These are phyloP conservation scores for Cladophialophora exuberans DNA, from an alignment of 2,329 filamentous ascomycete species.

Conservation along the genomic window DNA sequence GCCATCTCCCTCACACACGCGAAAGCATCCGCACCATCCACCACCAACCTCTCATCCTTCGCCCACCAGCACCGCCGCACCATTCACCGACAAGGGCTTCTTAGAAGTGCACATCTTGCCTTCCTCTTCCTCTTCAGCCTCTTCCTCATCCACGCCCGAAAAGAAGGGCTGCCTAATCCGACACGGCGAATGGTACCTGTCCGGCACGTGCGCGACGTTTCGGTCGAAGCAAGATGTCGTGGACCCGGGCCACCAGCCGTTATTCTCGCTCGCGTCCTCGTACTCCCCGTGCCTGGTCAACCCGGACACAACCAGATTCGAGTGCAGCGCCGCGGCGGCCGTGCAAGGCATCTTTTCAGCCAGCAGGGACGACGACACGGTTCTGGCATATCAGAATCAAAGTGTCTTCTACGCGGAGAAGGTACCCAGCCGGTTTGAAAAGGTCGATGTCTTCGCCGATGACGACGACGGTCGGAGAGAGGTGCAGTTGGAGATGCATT, in stretches of 20 bases:
- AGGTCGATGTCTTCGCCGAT: conserved; percentile 30
- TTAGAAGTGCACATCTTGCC: conserved; percentile 53
- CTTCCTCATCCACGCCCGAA: conserved; percentile 37
- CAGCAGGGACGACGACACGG: background rate
- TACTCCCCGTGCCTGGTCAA: conserved; percentile 64
- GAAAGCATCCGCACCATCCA: too few species aligned
- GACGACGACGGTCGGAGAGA: conserved; percentile 24
- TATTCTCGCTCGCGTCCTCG: conserved; percentile 60
- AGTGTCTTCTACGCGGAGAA: conserved; percentile 29
- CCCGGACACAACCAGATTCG: conserved; percentile 48
- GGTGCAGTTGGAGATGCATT: conserved; percentile 31
- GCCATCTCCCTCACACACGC: conserved; percentile 35
- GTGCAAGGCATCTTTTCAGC: conserved; percentile 39
- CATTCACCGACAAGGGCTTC: conserved; percentile 63
- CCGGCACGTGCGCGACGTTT: conserved; percentile 69
- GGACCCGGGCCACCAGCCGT: conserved; percentile 39
- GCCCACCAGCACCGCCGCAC: too few species aligned
- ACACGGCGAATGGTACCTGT: conserved; percentile 68
- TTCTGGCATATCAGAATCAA: conserved; percentile 22
- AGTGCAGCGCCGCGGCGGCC: conserved; percentile 56
- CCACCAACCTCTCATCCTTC: too few species aligned
- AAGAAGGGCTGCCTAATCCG: conserved; percentile 68
- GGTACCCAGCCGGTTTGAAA: conserved; percentile 25
- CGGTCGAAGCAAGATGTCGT: conserved; percentile 50
- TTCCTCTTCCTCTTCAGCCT: background rate